These are phyloP conservation scores for Coemansia erecta DNA, from an alignment of 192 early-diverging fungal species.

Conservation along the genomic window DNA sequence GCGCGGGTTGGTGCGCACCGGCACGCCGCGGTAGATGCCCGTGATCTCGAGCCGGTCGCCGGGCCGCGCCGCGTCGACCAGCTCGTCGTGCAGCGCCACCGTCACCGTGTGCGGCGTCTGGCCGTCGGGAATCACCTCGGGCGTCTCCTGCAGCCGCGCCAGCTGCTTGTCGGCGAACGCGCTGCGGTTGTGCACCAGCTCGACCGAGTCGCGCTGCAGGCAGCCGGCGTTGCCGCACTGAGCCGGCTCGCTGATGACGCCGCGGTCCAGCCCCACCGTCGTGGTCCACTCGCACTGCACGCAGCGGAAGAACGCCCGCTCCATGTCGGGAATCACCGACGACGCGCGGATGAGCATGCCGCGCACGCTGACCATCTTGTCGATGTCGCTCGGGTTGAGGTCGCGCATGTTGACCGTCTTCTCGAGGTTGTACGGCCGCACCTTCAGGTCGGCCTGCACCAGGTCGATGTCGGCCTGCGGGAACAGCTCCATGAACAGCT, in stretches of 20 bases:
- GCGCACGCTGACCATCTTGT: constrained; percentile 93
- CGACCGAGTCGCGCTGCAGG: constrained; percentile 76
- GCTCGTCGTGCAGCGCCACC: constrained; percentile 86
- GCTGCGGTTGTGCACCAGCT: constrained; percentile 93
- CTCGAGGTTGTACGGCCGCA: constrained; percentile 85
- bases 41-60: constrained; percentile 95
- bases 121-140: constrained; percentile 89
- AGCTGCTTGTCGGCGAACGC: constrained; percentile 92
- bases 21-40: constrained; percentile 89
- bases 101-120: constrained; percentile 98
- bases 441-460: constrained; percentile 59
- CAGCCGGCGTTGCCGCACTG: constrained; percentile 79
- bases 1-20: constrained; percentile 87
- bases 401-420: constrained; percentile 86
- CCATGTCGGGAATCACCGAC: constrained; percentile 92
- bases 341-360: constrained; percentile 91
- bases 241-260: constrained; percentile 82
- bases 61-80: constrained; percentile 89
- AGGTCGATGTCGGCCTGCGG: constrained; percentile 59
- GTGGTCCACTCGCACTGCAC: constrained; percentile 82
- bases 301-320: constrained; percentile 92
- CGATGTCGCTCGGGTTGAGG: constrained; percentile 94
- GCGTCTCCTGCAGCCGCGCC: constrained; percentile 91
- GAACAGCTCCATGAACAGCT: constrained; percentile 68
- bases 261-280: constrained; percentile 79